phyloP scores from a whole-genome alignment of 371 early-diverging fungal genomes.

The Rhizopus arrhizus region DNA sequence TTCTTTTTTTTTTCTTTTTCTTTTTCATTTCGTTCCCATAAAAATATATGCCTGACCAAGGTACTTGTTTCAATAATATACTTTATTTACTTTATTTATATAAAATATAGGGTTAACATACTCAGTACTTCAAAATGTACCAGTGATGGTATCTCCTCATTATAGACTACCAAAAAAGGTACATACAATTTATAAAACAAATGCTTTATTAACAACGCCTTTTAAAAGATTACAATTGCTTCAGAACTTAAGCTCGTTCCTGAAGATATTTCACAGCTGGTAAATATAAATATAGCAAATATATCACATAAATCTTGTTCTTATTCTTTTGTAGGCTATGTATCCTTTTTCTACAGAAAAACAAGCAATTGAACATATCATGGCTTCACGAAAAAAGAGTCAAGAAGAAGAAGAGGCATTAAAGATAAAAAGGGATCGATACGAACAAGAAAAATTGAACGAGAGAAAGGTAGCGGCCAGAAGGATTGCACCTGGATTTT shows the following conservation, averaged over 20 bases:
- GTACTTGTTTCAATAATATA: neutral
- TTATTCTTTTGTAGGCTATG: neutral
- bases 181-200: neutral
- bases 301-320: neutral
- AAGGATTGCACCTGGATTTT: conserved; percentile 56
- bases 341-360: conserved; percentile 11
- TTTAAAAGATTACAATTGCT: conserved; percentile 31
- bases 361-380: neutral
- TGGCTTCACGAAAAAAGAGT: conserved; percentile 11
- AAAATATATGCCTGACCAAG: conserved; percentile 22
- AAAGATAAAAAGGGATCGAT: conserved; percentile 15
- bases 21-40: neutral
- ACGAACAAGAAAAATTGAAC: conserved; percentile 34
- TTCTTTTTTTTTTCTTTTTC: conserved; percentile 4
- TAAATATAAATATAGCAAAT: conserved; percentile 11
- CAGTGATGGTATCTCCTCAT: conserved; percentile 56
- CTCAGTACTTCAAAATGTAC: conserved; percentile 53
- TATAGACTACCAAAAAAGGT: conserved; percentile 55
- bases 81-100: conserved; percentile 1
- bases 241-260: conserved; percentile 42
- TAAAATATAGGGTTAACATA: conserved; percentile 48
- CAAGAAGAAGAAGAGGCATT: conserved; percentile 24
- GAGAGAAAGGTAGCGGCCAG: conserved; percentile 48
- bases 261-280: conserved; percentile 39
- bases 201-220: neutral